A percentile compares a stretch with the other conserved stretches of the same genome.
phyloP scores from a whole-genome alignment of 2,329 filamentous ascomycete genomes.

The Elsinoe australis region DNA sequence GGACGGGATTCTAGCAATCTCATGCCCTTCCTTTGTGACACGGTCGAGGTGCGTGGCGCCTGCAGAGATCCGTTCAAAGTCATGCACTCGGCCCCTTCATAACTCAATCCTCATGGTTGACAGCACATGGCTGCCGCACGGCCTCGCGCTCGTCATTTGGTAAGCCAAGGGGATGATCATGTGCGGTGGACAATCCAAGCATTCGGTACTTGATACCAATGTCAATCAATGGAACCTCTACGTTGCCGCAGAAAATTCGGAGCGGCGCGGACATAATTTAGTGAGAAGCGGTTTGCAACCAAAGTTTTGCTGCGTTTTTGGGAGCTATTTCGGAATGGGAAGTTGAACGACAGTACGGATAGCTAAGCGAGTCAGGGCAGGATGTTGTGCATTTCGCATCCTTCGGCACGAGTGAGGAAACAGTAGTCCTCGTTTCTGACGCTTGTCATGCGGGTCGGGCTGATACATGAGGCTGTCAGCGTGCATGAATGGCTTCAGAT shows the following conservation, averaged over 20 bases:
- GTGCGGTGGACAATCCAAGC: too few relatives aligned
- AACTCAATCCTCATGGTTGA: background rate
- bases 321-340: slow-evolving; percentile 12
- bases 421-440: too few relatives aligned
- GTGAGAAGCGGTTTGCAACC: background rate
- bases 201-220: slow-evolving; percentile 9
- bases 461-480: slow-evolving; percentile 13
- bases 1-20: too few relatives aligned
- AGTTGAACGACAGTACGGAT: background rate
- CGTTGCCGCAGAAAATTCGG: slow-evolving; percentile 5
- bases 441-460: too few relatives aligned
- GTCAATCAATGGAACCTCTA: background rate
- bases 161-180: slow-evolving; percentile 7
- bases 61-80: background rate
- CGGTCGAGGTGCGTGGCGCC: background rate
- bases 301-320: background rate
- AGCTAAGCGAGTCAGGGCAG: slow-evolving; percentile 1
- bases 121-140: background rate
- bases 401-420: too few relatives aligned
- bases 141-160: slow-evolving; percentile 5
- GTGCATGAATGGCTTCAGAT: slow-evolving; percentile 5
- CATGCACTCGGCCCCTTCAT: background rate
- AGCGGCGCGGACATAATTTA: slow-evolving; percentile 7
- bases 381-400: slow-evolving; percentile 15
- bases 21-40: too few relatives aligned